Base-by-base conservation (phyloP, 1,139 yeast species). In the Williopsis jadinii region DNA sequence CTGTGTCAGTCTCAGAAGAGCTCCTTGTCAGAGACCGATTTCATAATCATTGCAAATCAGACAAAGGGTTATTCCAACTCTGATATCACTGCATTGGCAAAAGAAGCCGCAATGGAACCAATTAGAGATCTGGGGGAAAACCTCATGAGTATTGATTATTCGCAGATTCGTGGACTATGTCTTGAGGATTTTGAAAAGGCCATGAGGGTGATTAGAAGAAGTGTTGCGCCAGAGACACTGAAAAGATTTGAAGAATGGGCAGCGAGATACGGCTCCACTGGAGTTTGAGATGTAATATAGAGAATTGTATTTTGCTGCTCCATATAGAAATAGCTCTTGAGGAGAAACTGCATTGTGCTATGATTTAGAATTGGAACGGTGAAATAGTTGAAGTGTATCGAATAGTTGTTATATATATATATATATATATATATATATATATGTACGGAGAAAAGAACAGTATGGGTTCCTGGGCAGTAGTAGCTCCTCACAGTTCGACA, bases 31-130 rank as follows among this genome's bases (percentile, higher is more conserved):
- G 78, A 72, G 2, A 58, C 53, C 3, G 82, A 79, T 49, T 74
- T 64, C 50, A 61, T 66, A n/a, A 60, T 65, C 26, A 62, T 78
- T 14, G 71, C 75, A 11, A 58, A 59, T 12, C 55, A 73, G 46
- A 76, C 82, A 0, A 69, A 70, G 11, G 83, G 83, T 0, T 79
- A 75, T 51, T 75, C 83, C 37, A 82, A 83, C 14, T 74, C 81
- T 47, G 85, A 79, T 55, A 68, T 79, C 24, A 77, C 84, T 2
- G 75, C 81, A 3, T 59, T 79, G 42, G 82, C 84, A n/a, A 78
- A 78, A 54, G 84, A 78, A 51, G 77, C 83, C n/a, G 84, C 84
- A 1, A 78, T 79, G 84, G 82, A 80, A 11, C 85, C 85, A 1
- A 67, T 79, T 34, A 63, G 85, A 50, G 75, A 77, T 30, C 58